Evolutionary conservation across 2,329 filamentous ascomycete genomes (phyloP).

Genomic region (Triangularia verruculosa): DNA sequence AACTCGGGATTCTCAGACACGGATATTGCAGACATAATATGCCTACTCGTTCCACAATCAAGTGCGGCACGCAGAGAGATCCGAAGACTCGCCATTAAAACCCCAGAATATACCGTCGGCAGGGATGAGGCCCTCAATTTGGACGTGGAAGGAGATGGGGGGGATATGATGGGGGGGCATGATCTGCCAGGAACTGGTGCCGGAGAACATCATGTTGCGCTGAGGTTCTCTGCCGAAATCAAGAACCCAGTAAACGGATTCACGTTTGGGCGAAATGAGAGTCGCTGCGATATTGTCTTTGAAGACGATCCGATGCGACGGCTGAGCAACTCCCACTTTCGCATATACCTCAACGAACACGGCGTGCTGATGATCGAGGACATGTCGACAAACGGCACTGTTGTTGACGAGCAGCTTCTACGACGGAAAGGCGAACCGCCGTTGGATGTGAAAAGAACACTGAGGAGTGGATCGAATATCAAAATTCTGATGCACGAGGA

Average conservation of each 20-base stretch:
- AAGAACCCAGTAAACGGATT: conserved; percentile 72
- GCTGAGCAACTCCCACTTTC: conserved; percentile 94
- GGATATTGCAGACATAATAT: conserved; percentile 85
- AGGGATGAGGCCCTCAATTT: conserved; percentile 48
- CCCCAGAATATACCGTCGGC: conserved; percentile 49
- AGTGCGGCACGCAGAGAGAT: conserved; percentile 70
- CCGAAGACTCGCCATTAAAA: conserved; percentile 45
- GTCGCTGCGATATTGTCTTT: conserved; percentile 70
- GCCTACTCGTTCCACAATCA: conserved; percentile 79
- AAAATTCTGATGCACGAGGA: conserved; percentile 59
- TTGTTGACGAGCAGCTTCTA: conserved; percentile 73
- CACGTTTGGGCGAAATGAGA: conserved; percentile 75
- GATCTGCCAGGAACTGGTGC: conserved; percentile 50
- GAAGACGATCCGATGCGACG: conserved; percentile 64
- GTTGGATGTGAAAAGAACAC: conserved; percentile 54
- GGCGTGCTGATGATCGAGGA: conserved; percentile 91
- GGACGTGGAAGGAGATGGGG: conserved; percentile 48
- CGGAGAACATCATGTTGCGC: conserved; percentile 66
- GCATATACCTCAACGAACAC: conserved; percentile 84
- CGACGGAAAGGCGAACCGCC: conserved; percentile 37
- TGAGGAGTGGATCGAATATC: conserved; percentile 71
- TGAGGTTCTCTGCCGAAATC: conserved; percentile 72
- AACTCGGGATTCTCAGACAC: conserved; percentile 79
- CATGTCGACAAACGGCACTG: conserved; percentile 90
- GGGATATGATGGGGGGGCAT: conserved; percentile 50